Conservation (phyloP, 208 protist species). For the Crithidia expoeki region DNA sequence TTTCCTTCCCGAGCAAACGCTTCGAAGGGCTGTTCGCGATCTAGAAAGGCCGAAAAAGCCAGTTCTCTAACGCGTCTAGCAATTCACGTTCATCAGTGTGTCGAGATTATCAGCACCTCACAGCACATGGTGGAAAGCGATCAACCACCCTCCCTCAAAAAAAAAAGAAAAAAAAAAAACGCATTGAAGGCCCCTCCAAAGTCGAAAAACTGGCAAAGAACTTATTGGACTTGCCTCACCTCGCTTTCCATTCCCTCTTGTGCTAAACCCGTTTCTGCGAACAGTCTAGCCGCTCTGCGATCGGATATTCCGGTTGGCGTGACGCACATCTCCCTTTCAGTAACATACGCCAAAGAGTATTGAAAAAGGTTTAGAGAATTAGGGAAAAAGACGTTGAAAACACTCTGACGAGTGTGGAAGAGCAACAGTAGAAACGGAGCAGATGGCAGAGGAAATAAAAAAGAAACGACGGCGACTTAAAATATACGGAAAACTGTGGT, state of each 20-base stretch:
- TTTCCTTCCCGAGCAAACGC: too few species aligned
- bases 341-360: too few species aligned
- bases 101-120: too few species aligned
- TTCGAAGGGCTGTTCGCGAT: too few species aligned
- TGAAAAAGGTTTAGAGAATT: not conserved
- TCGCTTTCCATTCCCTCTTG: not conserved
- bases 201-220: not conserved
- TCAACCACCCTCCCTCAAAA: not conserved
- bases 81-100: too few species aligned
- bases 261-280: not conserved
- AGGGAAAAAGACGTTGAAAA: too few species aligned
- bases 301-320: constrained; percentile 19
- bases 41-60: too few species aligned
- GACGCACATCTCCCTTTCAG: constrained; percentile 6
- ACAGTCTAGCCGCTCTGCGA: constrained; percentile 8
- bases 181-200: not conserved
- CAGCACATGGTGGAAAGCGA: not conserved
- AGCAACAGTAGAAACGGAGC: too few species aligned
- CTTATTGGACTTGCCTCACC: not conserved
- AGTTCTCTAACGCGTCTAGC: too few species aligned
- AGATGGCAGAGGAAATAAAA: not conserved
- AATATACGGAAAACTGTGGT: not conserved
- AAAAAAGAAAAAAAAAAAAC: not conserved
- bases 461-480: not conserved
- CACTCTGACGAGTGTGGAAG: not conserved